Percentiles rank a stretch among this genome's conserved stretches.
phyloP scores from a whole-genome alignment of 2,329 filamentous ascomycete species.

The Neofusicoccum laricinum region DNA sequence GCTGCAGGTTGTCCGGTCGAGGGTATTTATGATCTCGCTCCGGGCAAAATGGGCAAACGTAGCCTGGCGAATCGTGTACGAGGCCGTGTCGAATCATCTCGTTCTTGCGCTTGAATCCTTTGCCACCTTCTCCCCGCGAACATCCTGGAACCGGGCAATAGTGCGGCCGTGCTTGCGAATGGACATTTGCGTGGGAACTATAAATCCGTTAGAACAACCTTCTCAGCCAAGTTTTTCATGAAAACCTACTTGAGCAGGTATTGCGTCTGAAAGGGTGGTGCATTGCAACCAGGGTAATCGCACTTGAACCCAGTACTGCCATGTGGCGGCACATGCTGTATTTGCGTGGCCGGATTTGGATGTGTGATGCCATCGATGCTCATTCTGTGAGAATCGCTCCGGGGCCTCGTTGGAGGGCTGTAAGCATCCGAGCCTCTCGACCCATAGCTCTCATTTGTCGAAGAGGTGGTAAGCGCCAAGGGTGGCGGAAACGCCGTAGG shows the following conservation, averaged over 20 bases:
- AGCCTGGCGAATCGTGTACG: conserved; percentile 91
- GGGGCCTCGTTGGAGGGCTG: neutral
- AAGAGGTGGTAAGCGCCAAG: conserved; percentile 25
- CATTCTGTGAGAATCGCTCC: conserved; percentile 29
- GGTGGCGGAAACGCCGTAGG: conserved; percentile 39
- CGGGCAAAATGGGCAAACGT: conserved; percentile 93
- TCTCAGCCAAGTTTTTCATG: neutral
- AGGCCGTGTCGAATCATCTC: conserved; percentile 76
- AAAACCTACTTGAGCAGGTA: conserved; percentile 66
- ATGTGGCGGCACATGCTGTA: conserved; percentile 14
- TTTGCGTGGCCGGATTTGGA: conserved; percentile 22
- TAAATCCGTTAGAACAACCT: neutral
- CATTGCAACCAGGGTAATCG: conserved; percentile 62
- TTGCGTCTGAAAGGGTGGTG: conserved; percentile 72
- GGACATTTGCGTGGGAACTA: conserved; percentile 69
- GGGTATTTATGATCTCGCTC: conserved; percentile 94
- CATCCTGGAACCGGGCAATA: conserved; percentile 61
- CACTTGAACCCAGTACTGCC: conserved; percentile 47
- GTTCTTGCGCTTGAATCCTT: conserved; percentile 67
- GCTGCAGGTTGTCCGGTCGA: conserved; percentile 89
- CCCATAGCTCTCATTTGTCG: conserved; percentile 43
- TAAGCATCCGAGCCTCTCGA: conserved; percentile 7
- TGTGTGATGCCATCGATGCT: conserved; percentile 54
- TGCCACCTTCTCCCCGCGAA: conserved; percentile 58
- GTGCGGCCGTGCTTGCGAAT: conserved; percentile 61